Conservation (phyloP, 2,329 filamentous ascomycete species). For the Clonostachys rhizophaga region DNA sequence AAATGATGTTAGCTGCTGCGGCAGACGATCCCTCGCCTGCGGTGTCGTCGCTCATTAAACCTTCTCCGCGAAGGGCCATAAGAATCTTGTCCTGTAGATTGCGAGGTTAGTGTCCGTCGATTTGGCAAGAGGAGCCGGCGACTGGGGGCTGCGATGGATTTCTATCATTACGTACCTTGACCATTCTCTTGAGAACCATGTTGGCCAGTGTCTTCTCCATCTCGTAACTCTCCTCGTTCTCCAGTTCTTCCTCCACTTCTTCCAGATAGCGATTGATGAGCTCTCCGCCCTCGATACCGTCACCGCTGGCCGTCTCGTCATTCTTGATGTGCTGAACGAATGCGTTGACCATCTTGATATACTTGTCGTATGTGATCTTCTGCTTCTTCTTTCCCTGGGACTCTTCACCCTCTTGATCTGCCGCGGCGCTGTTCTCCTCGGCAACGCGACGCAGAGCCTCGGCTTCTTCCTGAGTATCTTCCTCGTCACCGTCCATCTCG, state of each 20-base stretch:
- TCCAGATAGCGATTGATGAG: conserved; percentile 89
- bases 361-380: conserved; percentile 94
- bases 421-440: conserved; percentile 23
- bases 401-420: conserved; percentile 19
- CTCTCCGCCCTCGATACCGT: conserved; percentile 80
- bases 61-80: conserved; percentile 69
- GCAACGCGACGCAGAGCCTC: conserved; percentile 34
- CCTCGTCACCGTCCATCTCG: conserved; percentile 79
- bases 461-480: conserved; percentile 34
- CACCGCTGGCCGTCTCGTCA: conserved; percentile 69
- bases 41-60: conserved; percentile 40
- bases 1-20: conserved; percentile 50
- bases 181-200: conserved; percentile 93
- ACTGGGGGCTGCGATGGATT: too few species aligned
- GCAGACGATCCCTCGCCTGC: conserved; percentile 32
- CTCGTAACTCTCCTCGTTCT: conserved; percentile 76
- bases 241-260: conserved; percentile 78
- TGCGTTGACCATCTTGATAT: conserved; percentile 82
- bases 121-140: neutral
- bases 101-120: conserved; percentile 32
- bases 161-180: conserved; percentile 63
- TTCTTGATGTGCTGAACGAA: conserved; percentile 80
- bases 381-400: conserved; percentile 57
- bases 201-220: conserved; percentile 66
- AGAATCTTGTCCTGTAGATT: conserved; percentile 74